Conservation (phyloP, 345 rosid genomes). For the Bretschneidera sinensis region DNA sequence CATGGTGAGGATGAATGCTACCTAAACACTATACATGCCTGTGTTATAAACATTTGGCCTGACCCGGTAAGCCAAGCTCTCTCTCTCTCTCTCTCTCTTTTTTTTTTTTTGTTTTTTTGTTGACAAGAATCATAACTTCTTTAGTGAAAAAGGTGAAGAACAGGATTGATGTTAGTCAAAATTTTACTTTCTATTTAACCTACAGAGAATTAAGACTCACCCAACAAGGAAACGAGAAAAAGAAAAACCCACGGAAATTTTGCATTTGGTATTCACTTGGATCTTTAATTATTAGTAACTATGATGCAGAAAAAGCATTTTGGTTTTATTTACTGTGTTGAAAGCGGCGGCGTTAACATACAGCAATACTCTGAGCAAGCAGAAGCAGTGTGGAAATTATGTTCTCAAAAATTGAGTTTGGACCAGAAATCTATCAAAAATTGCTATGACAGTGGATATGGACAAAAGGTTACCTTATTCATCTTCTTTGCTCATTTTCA, state of each 20-base stretch:
- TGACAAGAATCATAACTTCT: too few species aligned
- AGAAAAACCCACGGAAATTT: too few species aligned
- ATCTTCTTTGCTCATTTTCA: neutral
- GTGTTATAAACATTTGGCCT: conserved; percentile 47
- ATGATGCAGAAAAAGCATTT: conserved; percentile 56
- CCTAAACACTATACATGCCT: conserved; percentile 48
- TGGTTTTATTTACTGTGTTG: conserved; percentile 43
- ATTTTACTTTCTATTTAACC: too few species aligned
- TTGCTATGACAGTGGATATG: conserved; percentile 42
- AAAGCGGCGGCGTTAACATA: conserved; percentile 12
- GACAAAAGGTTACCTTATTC: conserved; percentile 34
- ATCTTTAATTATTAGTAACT: too few species aligned
- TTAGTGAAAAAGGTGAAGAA: too few species aligned
- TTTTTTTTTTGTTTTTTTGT: too few species aligned
- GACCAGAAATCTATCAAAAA: conserved; percentile 24
- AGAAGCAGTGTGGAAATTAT: conserved; percentile 24
- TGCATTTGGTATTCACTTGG: too few species aligned
- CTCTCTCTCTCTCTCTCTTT: too few species aligned
- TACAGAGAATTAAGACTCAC: too few species aligned
- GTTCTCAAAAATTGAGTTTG: conserved; percentile 19
- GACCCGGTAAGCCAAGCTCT: conserved; percentile 32
- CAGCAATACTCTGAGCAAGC: conserved; percentile 2
- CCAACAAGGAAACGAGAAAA: too few species aligned
- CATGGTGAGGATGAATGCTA: conserved; percentile 60
- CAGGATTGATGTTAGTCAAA: too few species aligned